Conservation (phyloP, 176 grass and related monocot genomes). For the Phoenix dactylifera region DNA sequence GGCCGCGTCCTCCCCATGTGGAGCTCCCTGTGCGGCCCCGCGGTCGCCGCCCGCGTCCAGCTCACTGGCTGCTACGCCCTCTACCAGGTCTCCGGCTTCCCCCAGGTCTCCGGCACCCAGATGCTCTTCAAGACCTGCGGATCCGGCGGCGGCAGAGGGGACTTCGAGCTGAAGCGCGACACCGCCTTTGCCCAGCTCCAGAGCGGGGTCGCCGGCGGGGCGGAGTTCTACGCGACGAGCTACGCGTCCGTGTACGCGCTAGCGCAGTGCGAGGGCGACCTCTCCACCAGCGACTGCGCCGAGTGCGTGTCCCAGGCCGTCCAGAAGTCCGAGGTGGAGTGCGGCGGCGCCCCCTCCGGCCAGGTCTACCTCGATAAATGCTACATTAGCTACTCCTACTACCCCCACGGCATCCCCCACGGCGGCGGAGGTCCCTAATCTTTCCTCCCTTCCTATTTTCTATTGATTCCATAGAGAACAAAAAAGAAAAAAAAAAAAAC, state of each 20-base stretch:
- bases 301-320: slow-evolving; percentile 77
- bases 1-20: slow-evolving; percentile 58
- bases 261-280: slow-evolving; percentile 96
- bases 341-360: slow-evolving; percentile 77
- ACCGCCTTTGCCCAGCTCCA: slow-evolving; percentile 76
- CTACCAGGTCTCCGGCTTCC: slow-evolving; percentile 79
- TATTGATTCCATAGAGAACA: too few relatives aligned
- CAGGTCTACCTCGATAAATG: slow-evolving; percentile 98
- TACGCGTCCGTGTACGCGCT: slow-evolving; percentile 77
- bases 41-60: slow-evolving; percentile 74
- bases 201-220: slow-evolving; percentile 28
- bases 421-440: slow-evolving; percentile 4
- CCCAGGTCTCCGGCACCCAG: slow-evolving; percentile 83
- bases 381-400: slow-evolving; percentile 98
- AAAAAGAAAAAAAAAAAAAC: too few relatives aligned
- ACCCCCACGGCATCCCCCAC: slow-evolving; percentile 55
- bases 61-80: slow-evolving; percentile 80
- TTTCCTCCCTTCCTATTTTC: slow-evolving; percentile 4
- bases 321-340: slow-evolving; percentile 88
- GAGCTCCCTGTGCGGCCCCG: slow-evolving; percentile 43
- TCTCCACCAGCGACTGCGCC: slow-evolving; percentile 59
- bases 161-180: slow-evolving; percentile 70
- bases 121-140: slow-evolving; percentile 94
- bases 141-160: slow-evolving; percentile 27
- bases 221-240: slow-evolving; percentile 66